These are phyloP conservation scores for Xerocomus amazonicus DNA, from an alignment of 1,284 basidiomycete species.

Conservation along the genomic window DNA sequence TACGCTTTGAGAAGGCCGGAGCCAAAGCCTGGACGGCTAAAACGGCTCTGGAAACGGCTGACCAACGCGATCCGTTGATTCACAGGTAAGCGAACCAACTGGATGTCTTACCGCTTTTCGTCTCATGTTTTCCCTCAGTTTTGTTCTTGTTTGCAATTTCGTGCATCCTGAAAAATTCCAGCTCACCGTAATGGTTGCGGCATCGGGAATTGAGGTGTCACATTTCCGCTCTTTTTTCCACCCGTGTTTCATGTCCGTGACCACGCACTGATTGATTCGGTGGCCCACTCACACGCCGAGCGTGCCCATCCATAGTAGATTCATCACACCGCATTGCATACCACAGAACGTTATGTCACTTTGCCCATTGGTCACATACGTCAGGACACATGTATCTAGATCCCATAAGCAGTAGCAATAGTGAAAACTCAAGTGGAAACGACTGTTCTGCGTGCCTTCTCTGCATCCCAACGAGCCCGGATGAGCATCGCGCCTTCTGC, in stretches of 20 bases:
- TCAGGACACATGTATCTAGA: constrained; percentile 13
- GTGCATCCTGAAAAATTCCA: not conserved
- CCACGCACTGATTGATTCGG: constrained; percentile 20
- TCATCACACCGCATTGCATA: constrained; percentile 7
- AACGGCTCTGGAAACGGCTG: constrained; percentile 27
- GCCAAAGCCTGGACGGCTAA: constrained; percentile 24
- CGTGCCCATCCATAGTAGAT: constrained; percentile 20
- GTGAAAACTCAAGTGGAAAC: constrained; percentile 6
- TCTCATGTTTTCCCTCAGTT: not conserved
- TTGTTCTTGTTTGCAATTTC: not conserved
- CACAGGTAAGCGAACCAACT: constrained; percentile 1
- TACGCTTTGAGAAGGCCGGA: constrained; percentile 12
- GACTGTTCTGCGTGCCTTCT: constrained; percentile 39
- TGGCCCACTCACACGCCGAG: constrained; percentile 23
- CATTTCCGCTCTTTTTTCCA: not conserved
- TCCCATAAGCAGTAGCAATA: constrained; percentile 7
- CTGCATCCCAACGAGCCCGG: constrained; percentile 67
- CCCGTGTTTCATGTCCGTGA: constrained; percentile 17
- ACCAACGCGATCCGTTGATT: constrained; percentile 18
- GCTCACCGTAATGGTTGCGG: not conserved
- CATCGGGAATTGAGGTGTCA: not conserved
- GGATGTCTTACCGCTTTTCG: not conserved
- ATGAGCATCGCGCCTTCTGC: constrained; percentile 65
- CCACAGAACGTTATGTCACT: constrained; percentile 10
- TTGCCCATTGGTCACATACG: constrained; percentile 7